Evolutionary conservation across 768 basidiomycete genomes (phyloP).

Genomic region (Omphalotus guepiniiformis): DNA sequence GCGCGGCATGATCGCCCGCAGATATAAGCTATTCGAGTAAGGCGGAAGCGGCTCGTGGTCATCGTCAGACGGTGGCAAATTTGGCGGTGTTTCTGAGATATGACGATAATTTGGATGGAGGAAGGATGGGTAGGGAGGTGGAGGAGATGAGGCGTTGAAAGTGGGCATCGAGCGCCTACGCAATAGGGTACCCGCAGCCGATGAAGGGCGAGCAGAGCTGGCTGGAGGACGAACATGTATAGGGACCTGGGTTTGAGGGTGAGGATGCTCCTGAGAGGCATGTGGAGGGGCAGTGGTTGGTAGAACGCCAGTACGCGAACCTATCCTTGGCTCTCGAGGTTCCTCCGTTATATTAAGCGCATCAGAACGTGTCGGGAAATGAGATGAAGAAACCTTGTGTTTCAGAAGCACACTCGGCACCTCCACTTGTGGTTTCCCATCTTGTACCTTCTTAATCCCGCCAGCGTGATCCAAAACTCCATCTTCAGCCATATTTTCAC

Average conservation of each 20-base stretch:
- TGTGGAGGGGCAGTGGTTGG: neutral
- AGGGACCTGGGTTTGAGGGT: neutral
- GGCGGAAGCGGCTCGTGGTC: constrained; percentile 70
- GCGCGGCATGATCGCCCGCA: constrained; percentile 76
- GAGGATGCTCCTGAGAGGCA: neutral
- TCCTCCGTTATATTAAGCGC: neutral
- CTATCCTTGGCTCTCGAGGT: neutral
- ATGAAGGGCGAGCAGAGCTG: neutral
- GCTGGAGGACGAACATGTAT: neutral
- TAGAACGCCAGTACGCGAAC: neutral
- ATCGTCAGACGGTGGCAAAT: constrained; percentile 21
- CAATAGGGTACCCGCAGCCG: constrained; percentile 37
- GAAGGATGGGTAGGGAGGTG: constrained; percentile 67
- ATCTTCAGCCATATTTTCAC: neutral
- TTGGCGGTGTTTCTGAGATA: neutral
- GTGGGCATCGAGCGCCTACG: constrained; percentile 71
- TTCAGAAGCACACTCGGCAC: neutral
- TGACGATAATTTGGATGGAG: constrained; percentile 7
- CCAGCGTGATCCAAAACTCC: constrained; percentile 2
- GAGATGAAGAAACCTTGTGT: neutral
- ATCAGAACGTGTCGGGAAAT: neutral
- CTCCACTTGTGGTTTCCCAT: neutral
- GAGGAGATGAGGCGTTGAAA: constrained; percentile 51
- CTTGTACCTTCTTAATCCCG: neutral
- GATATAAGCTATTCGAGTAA: constrained; percentile 80